Base-by-base conservation (phyloP, 164 flowering plant species). In the Magnolia kwangsiensis region DNA sequence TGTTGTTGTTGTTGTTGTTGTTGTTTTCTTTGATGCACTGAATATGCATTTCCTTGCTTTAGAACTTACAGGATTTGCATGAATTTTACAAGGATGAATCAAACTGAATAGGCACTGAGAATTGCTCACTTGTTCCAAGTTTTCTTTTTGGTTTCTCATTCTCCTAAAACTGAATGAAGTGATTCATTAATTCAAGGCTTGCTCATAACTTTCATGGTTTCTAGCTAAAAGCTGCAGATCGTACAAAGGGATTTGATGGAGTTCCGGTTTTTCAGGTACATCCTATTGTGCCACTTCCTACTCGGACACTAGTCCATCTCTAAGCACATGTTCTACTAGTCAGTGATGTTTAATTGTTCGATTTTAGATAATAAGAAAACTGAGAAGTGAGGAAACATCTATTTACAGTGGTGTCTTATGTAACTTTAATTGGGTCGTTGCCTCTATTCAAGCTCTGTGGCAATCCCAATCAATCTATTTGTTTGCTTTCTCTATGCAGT, bases 211-310 rank as follows among this genome's bases (percentile, higher is more conserved):
- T 79, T 79, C 74, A 4, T 76, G 72, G 50, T 74, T 86, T 67
- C 31, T 80, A 95, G 99, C 81, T 95, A 74, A 94, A 91, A 88
- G 83, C 91, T 76, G 79, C 91, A 49, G 91, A 85, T 79, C 29
- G 19, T 65, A 81, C 74, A 80, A 83, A 71, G 74, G 95, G 95
- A 49, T 96, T 96, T 89, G 97, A 94, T 82, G 99, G 99, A 81
- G 99, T 96, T 79, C 99, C 99, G 64, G 90, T 96, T 78, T 96
- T 94, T 76, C 96, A 95, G 97, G 98, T 93, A 85, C 81, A 80
- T 51, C 23, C 16, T 61, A n/a, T 72, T 21, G 8, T 67, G 63
- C 63, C 5, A 14, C 63, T 5, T 19, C n/a, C n/a, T 3, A 59
- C 14, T 59, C 0, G 0, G n/a, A 59, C 63, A 59, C 63, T 10